Evolutionary conservation across 2,329 filamentous ascomycete species (phyloP), one percentile per base, ranked within the genome.

Genomic region (Apiospora malaysiana): DNA sequence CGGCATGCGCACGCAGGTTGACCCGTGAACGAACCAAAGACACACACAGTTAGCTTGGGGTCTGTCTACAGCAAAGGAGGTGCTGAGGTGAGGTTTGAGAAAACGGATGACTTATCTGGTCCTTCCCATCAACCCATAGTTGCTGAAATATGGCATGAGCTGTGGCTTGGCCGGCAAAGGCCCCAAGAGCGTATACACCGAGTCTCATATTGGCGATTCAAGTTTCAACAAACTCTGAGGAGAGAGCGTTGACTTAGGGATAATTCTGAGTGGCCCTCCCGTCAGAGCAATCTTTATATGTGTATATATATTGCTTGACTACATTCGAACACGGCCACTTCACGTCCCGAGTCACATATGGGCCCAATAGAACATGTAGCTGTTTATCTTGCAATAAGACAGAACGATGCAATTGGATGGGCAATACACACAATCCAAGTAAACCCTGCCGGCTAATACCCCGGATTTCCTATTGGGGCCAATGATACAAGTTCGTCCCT

Each of bases 1-100:
- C 5, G 51, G 51, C 51, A 59, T 59, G 51, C 51, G 51, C 27
- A 59, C 51, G 16, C 51, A 59, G 51, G 51, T 59, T 9, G 51
- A 59, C 14, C 51, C 51, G 56, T 37, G 27, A n/a, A 63, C 3
- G 32, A 63, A 45, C 14, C 42, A 45, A 45, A 45, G 7, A 40
- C 27, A 63, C 18, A 14, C 16, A 56, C 25, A 49, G 46, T 49
- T 49, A 49, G 46, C n/a, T 45, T 45, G 14, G 42, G 42, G 14
- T 18, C 42, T 45, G 4, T 45, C 42, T 14, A 14, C 42, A 45
- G 16, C 16, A 37, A 63, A 37, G 32, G 56, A 4, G 51, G 8
- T 25, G 37, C 7, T 3, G 14, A 2, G 6, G 16, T 23, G 27
- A 45, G 12, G 12, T 45, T 14, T 45, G 12, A 16, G 16, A 25